Conservation (phyloP, 169 alveolate species). For the Toxoplasma gondii region DNA sequence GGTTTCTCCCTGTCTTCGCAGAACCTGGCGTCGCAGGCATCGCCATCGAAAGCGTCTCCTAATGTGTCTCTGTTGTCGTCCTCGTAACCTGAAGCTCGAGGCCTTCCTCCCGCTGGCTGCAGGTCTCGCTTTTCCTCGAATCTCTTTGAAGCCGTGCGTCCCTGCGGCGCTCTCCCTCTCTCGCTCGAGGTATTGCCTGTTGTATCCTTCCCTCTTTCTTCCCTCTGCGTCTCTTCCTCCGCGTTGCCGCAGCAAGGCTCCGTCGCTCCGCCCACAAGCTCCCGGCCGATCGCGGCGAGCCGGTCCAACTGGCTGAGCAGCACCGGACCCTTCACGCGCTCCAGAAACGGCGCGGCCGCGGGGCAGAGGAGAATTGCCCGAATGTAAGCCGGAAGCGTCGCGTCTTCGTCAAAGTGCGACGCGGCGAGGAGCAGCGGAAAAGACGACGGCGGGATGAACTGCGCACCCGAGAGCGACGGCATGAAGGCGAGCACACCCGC, state of each 20-base stretch:
- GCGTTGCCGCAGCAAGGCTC: too few species aligned
- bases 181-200: too few species aligned
- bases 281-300: not conserved
- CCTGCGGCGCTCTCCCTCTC: too few species aligned
- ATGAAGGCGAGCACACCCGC: slow-evolving; percentile 41
- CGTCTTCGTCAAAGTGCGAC: slow-evolving; percentile 24
- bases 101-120: too few species aligned
- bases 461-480: slow-evolving; percentile 43
- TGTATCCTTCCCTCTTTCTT: too few species aligned
- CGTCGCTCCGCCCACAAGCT: not conserved
- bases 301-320: slow-evolving; percentile 33
- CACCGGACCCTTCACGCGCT: slow-evolving; percentile 42
- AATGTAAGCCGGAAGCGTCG: slow-evolving; percentile 43
- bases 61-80: too few species aligned
- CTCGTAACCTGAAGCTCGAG: too few species aligned
- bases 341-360: slow-evolving; percentile 51
- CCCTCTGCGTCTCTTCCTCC: too few species aligned
- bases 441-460: slow-evolving; percentile 60
- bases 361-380: slow-evolving; percentile 66
- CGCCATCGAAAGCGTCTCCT: not conserved
- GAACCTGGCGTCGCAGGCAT: not conserved
- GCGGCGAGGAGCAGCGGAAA: slow-evolving; percentile 65
- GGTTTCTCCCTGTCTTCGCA: not conserved
- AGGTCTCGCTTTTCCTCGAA: too few species aligned
- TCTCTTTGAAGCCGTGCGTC: too few species aligned